Evolutionary conservation across 2,329 filamentous ascomycete species (phyloP), one percentile per base, ranked within the genome.

Genomic region (Talaromyces sp.): DNA sequence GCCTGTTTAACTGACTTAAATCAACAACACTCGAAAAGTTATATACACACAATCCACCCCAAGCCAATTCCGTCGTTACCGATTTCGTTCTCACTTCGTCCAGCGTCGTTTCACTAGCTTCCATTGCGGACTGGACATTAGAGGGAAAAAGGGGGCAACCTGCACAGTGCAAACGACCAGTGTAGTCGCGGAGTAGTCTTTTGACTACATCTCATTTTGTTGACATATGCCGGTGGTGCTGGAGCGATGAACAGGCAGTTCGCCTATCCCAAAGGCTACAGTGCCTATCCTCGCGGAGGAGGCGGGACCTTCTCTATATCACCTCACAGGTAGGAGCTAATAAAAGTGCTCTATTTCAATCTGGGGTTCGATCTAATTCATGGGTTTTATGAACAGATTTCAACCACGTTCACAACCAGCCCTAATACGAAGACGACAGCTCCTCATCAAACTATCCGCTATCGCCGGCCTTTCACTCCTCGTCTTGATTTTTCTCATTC

Each of bases 191-290:
- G 17, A 62, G 9, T 43, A 25, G 22, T 25, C 60, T 33, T 33
- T 50, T n/a, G 37, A 43, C 60, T 27, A 43, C 60, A 25, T 33
- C 22, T 9, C 25, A 9, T 39, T 45, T 9, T 13, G 39, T 60
- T 17, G 27, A 71, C 70, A 70, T 70, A 78, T 77, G 77, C 72
- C 72, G 69, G 61, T 70, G 68, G 68, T 59, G 37, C 67, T 62
- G 73, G 76, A 87, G 82, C 90, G 90, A 93, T 95, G 88, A 91
- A 94, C 77, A 88, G 92, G 83, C 92, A 96, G 84, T 86, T 90
- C 79, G 89, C 89, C 78, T 94, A 90, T 79, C 87, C 89, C 68
- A 96, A 95, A 82, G 93, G 92, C 77, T 80, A 85, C 70, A 78
- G 81, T 68, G 83, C 83, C 75, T 93, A 93, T 78, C 90, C 90